Base-by-base conservation (phyloP, 140 eudicot genomes). In the Anethum foeniculum region DNA sequence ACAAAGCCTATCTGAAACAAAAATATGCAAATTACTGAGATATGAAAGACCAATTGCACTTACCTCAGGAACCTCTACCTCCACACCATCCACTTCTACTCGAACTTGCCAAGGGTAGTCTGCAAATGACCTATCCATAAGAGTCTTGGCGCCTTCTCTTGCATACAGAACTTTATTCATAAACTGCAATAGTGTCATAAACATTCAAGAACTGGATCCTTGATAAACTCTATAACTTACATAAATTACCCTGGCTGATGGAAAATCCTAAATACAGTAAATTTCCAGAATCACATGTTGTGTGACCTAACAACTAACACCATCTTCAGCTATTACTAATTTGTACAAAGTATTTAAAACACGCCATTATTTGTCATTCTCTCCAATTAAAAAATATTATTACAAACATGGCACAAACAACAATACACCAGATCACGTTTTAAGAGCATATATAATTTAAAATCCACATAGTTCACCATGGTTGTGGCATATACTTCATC, bases 121-220 rank as follows among this genome's bases (percentile, higher is more conserved):
- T 47, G 85, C 97, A 87, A 94, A 90, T 58, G 96, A 90, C 82
- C 99, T 92, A 80, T 92, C 99, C 97, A 94, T 94, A 52, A 94
- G 92, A 80, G 87, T 92, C 86, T 88, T 92, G 34, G 99, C 99
- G 27, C 99, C 99, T 88, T 94, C 99, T 90, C 94, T 92, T 78
- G 99, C 99, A 82, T 94, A 94, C 81, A 94, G 92, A 80, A 94
- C 99, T 84, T 94, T 94, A 80, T 94, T 94, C 99, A 94, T 92
- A 74, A 95, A 95, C 97, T 95, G 93, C 91, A 91, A 65, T 30
- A 34, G 81, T 12, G 43, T 11, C 46, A 62, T 48, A 48, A 23
- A 67, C 75, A 5, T 43, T 25, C 28, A 34, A 44, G 51, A 77
- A 32, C 64, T 56, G n/a, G 44, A 32, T 6, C 36, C 12, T 68